These are phyloP conservation scores for Candolleomyces efflorescens DNA, from an alignment of 768 basidiomycete genomes.

Conservation along the genomic window DNA sequence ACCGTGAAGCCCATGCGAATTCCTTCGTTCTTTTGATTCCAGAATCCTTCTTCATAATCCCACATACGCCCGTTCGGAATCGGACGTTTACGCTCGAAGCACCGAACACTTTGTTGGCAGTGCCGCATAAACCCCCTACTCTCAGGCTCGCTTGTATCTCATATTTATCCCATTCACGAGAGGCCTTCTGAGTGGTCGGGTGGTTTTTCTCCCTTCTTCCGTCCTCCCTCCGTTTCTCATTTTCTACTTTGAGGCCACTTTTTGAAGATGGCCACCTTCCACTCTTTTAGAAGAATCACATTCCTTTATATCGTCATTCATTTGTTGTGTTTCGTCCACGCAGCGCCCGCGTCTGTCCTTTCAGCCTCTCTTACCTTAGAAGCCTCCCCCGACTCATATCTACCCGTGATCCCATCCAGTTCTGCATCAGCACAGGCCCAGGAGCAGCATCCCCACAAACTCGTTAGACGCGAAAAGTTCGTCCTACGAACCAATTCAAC, in stretches of 20 bases:
- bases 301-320: slow-evolving; percentile 2
- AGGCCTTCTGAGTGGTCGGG: neutral
- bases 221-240: neutral
- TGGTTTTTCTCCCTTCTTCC: neutral
- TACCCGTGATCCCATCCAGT: no score
- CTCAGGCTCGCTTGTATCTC: neutral
- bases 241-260: neutral
- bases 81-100: neutral
- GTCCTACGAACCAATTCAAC: slow-evolving; percentile 17
- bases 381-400: neutral
- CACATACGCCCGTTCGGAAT: neutral
- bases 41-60: no score
- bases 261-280: slow-evolving; percentile 4
- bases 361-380: neutral
- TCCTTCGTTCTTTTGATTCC: no score
- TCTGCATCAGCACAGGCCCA: no score
- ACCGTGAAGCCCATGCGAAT: no score
- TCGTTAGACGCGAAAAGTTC: no score
- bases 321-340: neutral
- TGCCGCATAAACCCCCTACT: neutral
- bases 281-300: neutral
- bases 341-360: neutral
- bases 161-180: neutral
- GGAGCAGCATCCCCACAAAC: no score
- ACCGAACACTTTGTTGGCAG: neutral